Base-by-base conservation (phyloP, 2,329 filamentous ascomycete species). In the Phaeomoniella chlamydospora region DNA sequence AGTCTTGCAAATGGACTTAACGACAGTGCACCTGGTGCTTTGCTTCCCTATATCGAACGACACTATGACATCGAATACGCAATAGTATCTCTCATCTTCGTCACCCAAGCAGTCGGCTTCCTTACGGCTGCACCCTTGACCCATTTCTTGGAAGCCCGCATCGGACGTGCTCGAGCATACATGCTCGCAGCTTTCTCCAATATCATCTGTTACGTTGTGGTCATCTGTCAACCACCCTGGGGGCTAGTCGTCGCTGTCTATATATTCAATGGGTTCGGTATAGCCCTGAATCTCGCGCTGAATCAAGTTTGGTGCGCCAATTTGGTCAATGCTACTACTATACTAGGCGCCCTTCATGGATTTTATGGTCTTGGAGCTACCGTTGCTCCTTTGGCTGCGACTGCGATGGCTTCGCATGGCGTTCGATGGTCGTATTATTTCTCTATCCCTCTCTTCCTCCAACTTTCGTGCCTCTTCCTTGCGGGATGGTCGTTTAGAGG, bases 31-130 rank as follows among this genome's bases (percentile, higher is more conserved):
- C 74, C 82, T 2, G 84, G 84, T 49, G 81, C 83, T 9, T 51
- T 90, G 39, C 81, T 92, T 45, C 83, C 84, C 0, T 85, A 85
- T 49, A 80, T 92, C 55, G 80, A 88, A 52, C 65, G 60, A 53
- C 72, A 80, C 47, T 92, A 88, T 50, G 45, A 66, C 39, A 83
- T 90, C 38, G 78, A 77, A 30, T 88, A 90, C 52, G 79, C 76
- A 2, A 58, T 84, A 5, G 80, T 90, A 2, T 88, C 84, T 2
- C 62, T 88, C 26, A 82, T 92, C 49, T 92, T 90, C 60, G 70
- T 90, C 18, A 72, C 77, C 31, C 82, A 82, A 46, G 82, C 84
- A 0, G 44, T 78, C 3, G 84, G 84, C 12, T 92, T 85, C 58
- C 76, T 92, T 49, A 54, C 68, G 10, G 78, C 80, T 1, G 83